Percentiles rank a stretch among this genome's conserved stretches.
Evolutionary conservation across 352 stramenopile genomes (phyloP).

Genomic region (Phytopythium vexans): DNA sequence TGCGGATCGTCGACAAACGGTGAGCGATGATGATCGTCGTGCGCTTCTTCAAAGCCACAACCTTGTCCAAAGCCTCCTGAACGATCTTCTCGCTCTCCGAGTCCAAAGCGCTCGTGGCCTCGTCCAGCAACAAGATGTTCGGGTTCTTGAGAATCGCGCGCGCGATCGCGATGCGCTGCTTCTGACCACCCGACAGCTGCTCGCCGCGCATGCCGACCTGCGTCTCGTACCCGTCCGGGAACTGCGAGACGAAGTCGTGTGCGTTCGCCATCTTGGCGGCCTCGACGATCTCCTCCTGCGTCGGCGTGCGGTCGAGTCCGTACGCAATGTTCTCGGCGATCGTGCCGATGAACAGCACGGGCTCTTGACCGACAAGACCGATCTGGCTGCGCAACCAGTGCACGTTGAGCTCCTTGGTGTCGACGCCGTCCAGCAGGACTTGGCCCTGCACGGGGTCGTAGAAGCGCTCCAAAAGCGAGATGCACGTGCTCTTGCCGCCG

Average conservation of each 20-base stretch:
- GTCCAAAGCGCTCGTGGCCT: conserved; percentile 88
- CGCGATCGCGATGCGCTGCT: conserved; percentile 90
- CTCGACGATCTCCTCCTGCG: conserved; percentile 68
- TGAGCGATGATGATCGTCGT: conserved; percentile 94
- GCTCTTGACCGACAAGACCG: conserved; percentile 57
- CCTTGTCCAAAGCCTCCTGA: conserved; percentile 71
- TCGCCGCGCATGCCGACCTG: conserved; percentile 92
- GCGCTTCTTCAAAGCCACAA: conserved; percentile 45
- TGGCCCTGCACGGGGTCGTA: conserved; percentile 53
- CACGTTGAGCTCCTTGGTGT: conserved; percentile 74
- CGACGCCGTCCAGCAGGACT: conserved; percentile 71
- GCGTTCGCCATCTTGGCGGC: conserved; percentile 91
- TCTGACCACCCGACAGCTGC: conserved; percentile 66
- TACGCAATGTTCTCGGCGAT: too few species aligned
- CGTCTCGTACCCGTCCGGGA: conserved; percentile 91
- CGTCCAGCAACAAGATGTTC: conserved; percentile 85
- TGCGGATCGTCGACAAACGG: conserved; percentile 91
- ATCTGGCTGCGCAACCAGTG: conserved; percentile 54
- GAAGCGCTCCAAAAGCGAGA: conserved; percentile 53
- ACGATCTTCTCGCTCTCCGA: conserved; percentile 80
- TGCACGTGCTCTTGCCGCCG: conserved; percentile 44
- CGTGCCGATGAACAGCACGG: conserved; percentile 58
- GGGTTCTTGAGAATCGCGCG: conserved; percentile 88
- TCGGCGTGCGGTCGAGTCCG: conserved; percentile 38
- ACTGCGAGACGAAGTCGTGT: conserved; percentile 89